Evolutionary conservation across 371 early-diverging fungal species (phyloP), one percentile per base, ranked within the genome.

Genomic region (Mortierella sp.): DNA sequence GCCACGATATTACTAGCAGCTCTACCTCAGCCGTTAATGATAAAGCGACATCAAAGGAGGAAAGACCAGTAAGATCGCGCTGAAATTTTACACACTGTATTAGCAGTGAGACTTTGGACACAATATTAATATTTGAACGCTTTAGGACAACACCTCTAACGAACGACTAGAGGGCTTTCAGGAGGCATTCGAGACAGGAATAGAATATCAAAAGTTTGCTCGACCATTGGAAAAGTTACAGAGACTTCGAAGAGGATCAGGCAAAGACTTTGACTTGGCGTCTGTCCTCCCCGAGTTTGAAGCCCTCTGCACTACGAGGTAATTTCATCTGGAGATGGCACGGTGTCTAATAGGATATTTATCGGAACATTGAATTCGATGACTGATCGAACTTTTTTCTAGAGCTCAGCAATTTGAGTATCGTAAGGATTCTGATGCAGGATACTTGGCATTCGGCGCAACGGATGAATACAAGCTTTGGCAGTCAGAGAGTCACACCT

Each of bases 401-500:
- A 78, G 71, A 42, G 75, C 71, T 26, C 70, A 74, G 22, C 78
- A 68, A 22, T 56, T 68, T 19, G 72, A 77, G 29, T 53, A 43
- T 40, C 72, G 78, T 26, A 68, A 65, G 61, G 69, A 67, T n/a
- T 68, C 78, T 4, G 72, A 66, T 29, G 71, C 68, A 43, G 68
- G 58, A 35, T 74, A 70, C 22, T 47, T 56, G 26, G 29, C 68
- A 56, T 64, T 67, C n/a, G 70, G 64, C 4, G 29, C 64, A 23
- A 45, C 29, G 32, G 67, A 74, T 29, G 80, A 80, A 28, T 56
- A 74, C 68, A 70, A 64, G 34, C 58, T 74, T 28, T 80, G 81
- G 81, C 65, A 70, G 43, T 62, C 75, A 0, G 81, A 80, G 49
- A 59, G 75, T n/a, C 67, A 71, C 13, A 80, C 81, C 19, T 80